Evolutionary conservation across 73 alveolate genomes (phyloP).

Genomic region (Paramecium biaurelia): DNA sequence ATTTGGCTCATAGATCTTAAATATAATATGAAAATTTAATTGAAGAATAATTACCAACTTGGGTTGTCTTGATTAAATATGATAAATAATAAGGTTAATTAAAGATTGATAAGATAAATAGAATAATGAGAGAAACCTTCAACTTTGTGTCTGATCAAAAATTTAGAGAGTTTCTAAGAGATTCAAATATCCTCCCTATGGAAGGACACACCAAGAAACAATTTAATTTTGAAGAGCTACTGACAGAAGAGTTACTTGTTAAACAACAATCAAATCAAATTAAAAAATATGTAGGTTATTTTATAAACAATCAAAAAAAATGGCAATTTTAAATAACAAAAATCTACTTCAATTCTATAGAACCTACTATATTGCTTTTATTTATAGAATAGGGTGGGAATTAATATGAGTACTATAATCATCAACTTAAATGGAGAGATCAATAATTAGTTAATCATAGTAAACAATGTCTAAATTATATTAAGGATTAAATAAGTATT

Average conservation of each 20-base stretch:
- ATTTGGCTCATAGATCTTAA: neutral
- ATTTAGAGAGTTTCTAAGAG: conserved; percentile 8
- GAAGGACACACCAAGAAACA: neutral
- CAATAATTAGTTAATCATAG: neutral
- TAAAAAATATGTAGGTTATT: neutral
- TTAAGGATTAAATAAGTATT: neutral
- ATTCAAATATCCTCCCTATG: neutral
- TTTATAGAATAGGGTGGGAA: neutral
- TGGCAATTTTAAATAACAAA: neutral
- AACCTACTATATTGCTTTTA: neutral
- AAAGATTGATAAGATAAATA: neutral
- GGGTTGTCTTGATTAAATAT: conserved; percentile 5
- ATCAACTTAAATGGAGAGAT: neutral
- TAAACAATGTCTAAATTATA: neutral
- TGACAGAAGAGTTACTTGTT: neutral
- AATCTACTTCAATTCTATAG: neutral
- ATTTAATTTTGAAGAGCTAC: neutral
- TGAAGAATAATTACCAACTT: neutral
- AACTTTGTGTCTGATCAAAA: neutral
- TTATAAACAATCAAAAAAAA: neutral
- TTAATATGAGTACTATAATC: neutral
- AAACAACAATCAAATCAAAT: neutral
- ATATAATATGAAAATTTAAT: neutral
- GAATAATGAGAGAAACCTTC: neutral
- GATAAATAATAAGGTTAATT: neutral